Evolutionary conservation across 306 rosid genomes (phyloP), one percentile per base, ranked within the genome.

Genomic region (Trifolium dubium): DNA sequence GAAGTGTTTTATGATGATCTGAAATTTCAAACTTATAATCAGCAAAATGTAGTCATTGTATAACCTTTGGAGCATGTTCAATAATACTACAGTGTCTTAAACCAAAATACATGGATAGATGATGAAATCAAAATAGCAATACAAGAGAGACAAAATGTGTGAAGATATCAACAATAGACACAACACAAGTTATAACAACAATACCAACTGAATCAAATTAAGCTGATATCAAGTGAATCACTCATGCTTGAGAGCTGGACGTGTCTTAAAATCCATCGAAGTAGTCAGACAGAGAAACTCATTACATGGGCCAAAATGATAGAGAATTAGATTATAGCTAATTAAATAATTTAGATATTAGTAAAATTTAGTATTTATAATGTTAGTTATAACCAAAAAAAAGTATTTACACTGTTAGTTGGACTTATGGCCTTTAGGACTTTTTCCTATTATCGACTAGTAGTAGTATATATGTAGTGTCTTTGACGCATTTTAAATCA

Each of bases 201-300:
- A 83, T 88, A 94, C 97, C 97, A 79, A 65, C 69, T 89, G 89
- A 85, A 94, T 89, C 89, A 94, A 78, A 69, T 68, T 90, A 79
- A 82, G 86, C 77, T 94, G 99, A 75, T 76, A 92, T 77, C 93
- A 87, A 29, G 95, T 92, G 81, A 89, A 94, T 72, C 96, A 93
- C 40, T 65, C 69, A 81, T 92, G 87, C 80, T 82, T 77, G 71
- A 94, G 79, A 82, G 97, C 92, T 3, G 99, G 97, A 60, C 72
- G 92, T 87, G 84, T 83, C 85, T 87, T 89, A 74, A 83, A 94
- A 23, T 23, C 23, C 23, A 23, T 23, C 23, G 23, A 23, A 23
- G 23, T 23, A 23, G 23, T 23, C 23, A 23, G 1, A 1, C 23
- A 23, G 23, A 23, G 23, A 23, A 23, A 23, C 23, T 23, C 23